Evolutionary conservation across 202 grass and related monocot species (phyloP).

Genomic region (Schoenoplectus triqueter): DNA sequence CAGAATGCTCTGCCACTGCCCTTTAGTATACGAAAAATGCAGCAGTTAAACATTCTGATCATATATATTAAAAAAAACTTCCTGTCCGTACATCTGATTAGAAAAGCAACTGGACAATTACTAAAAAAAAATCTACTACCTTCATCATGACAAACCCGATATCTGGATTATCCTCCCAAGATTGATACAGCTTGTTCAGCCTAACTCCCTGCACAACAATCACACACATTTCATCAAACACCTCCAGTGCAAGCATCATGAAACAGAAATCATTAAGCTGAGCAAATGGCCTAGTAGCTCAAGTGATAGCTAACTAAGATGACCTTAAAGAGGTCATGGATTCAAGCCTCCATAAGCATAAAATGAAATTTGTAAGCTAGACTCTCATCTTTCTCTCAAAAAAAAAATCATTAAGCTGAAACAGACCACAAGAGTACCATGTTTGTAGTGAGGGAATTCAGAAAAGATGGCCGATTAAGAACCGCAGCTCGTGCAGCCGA

Average conservation of each 20-base stretch:
- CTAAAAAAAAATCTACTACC: constrained; percentile 64
- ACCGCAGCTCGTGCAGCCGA: constrained; percentile 67
- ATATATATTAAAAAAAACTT: constrained; percentile 24
- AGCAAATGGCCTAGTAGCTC: no score
- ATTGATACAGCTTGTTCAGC: constrained; percentile 85
- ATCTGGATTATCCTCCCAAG: constrained; percentile 90
- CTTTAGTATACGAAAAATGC: constrained; percentile 60
- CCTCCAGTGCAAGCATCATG: not conserved
- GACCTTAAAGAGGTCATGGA: no score
- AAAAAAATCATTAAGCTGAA: not conserved
- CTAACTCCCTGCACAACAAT: constrained; percentile 58
- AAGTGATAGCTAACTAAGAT: no score
- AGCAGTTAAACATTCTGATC: constrained; percentile 22
- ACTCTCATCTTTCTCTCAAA: no score
- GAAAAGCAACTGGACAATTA: constrained; percentile 16
- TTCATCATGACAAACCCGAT: constrained; percentile 95
- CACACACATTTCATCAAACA: constrained; percentile 34
- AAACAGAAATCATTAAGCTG: not conserved
- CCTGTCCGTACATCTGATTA: constrained; percentile 2
- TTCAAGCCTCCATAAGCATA: no score
- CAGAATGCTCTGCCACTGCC: constrained; percentile 80
- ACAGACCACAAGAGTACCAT: constrained; percentile 49
- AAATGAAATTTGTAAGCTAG: no score
- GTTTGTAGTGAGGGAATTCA: constrained; percentile 75
- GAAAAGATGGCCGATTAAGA: constrained; percentile 73